Percentiles rank a stretch among this genome's conserved stretches.
phyloP scores from a whole-genome alignment of 2,329 filamentous ascomycete species.

The Fusarium pseudograminearum region DNA sequence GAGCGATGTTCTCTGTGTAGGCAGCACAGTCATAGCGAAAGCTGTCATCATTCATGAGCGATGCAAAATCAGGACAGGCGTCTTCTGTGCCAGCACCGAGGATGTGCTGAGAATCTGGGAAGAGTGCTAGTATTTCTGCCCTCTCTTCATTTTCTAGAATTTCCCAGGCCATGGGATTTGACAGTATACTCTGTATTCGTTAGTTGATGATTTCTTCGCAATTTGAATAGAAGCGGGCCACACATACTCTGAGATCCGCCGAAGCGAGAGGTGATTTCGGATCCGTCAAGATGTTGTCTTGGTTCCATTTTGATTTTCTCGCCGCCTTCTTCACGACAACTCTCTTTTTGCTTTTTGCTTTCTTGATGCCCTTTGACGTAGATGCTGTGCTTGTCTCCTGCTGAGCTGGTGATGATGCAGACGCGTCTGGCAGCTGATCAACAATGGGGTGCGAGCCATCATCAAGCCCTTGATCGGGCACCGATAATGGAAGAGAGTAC shows the following conservation, averaged over 20 bases:
- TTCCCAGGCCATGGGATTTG: slow-evolving; percentile 56
- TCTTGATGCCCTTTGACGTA: background rate
- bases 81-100: slow-evolving; percentile 51
- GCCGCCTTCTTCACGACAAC: slow-evolving; percentile 39
- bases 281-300: slow-evolving; percentile 53
- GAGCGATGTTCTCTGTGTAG: slow-evolving; percentile 60
- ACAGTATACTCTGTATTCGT: slow-evolving; percentile 51
- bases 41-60: slow-evolving; percentile 60
- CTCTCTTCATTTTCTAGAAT: slow-evolving; percentile 51
- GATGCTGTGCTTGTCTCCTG: slow-evolving; percentile 9
- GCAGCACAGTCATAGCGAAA: slow-evolving; percentile 61
- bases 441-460: slow-evolving; percentile 4
- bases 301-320: slow-evolving; percentile 54
- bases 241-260: slow-evolving; percentile 55
- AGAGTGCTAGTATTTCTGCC: slow-evolving; percentile 54
- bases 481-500: slow-evolving; percentile 37
- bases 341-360: slow-evolving; percentile 43
- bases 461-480: slow-evolving; percentile 5
- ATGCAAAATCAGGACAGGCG: slow-evolving; percentile 57
- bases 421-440: slow-evolving; percentile 14
- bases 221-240: background rate
- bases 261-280: slow-evolving; percentile 55
- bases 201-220: background rate
- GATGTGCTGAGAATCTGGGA: slow-evolving; percentile 56
- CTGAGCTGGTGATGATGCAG: slow-evolving; percentile 23